Evolutionary conservation across 495 filamentous ascomycete genomes (phyloP).

Genomic region (Copromyces sp.): DNA sequence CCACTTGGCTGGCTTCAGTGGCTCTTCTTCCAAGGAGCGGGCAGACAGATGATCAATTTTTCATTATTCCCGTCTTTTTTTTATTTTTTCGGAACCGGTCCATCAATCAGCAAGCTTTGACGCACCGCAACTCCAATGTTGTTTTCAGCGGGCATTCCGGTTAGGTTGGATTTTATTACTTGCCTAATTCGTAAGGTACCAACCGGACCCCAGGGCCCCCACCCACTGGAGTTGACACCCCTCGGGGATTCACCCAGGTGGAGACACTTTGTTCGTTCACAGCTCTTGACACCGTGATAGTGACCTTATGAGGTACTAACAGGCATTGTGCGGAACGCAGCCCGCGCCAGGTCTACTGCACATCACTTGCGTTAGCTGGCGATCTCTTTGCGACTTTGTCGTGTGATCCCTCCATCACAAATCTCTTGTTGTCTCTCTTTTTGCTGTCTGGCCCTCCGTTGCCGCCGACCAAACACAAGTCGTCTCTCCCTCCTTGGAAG

Average conservation of each 20-base stretch:
- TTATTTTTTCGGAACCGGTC: background rate
- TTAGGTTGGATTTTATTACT: background rate
- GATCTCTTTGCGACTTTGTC: background rate
- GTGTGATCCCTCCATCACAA: background rate
- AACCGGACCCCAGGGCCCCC: background rate
- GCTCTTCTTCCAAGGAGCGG: background rate
- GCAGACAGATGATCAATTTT: background rate
- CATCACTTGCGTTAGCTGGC: background rate
- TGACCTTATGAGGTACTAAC: background rate
- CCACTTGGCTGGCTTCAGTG: background rate
- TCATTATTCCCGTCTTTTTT: too few relatives aligned
- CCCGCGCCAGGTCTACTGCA: background rate
- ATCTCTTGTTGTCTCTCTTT: background rate
- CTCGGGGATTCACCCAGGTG: background rate
- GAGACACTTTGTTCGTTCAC: background rate
- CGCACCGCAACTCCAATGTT: background rate
- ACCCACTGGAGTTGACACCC: background rate
- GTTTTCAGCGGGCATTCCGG: background rate
- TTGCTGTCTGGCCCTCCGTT: background rate
- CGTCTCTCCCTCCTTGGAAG: background rate
- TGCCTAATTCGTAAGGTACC: background rate
- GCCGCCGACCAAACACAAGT: background rate
- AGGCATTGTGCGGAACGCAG: background rate
- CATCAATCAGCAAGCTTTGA: background rate
- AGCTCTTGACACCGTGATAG: background rate